A percentile compares a stretch with the other conserved stretches of the same genome.
These are phyloP conservation scores for Suhomyces emberorum DNA, from an alignment of 805 yeast species.

Conservation along the genomic window DNA sequence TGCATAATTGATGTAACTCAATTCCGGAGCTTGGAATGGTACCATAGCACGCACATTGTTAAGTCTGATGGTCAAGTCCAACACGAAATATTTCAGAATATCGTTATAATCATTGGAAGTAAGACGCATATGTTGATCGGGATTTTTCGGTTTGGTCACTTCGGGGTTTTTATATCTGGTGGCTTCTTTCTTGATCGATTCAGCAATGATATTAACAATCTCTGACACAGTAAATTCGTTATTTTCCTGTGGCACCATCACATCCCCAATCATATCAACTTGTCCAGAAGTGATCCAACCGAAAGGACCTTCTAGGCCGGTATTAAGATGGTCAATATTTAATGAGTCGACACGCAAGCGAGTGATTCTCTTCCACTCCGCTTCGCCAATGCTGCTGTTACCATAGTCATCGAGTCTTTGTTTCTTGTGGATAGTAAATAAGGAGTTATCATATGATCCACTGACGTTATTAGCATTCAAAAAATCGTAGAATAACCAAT, in stretches of 20 bases:
- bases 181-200: conserved; percentile 48
- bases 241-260: conserved; percentile 69
- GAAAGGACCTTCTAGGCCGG: conserved; percentile 90
- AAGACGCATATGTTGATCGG: conserved; percentile 28
- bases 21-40: conserved; percentile 81
- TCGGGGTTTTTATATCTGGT: conserved; percentile 38
- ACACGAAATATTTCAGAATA: conserved; percentile 57
- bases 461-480: conserved; percentile 79
- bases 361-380: conserved; percentile 60
- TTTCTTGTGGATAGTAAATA: conserved; percentile 85
- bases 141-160: conserved; percentile 22
- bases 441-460: conserved; percentile 89
- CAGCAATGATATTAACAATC: conserved; percentile 46
- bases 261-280: conserved; percentile 91
- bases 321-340: conserved; percentile 82
- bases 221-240: conserved; percentile 48
- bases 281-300: conserved; percentile 95
- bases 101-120: conserved; percentile 28
- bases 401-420: conserved; percentile 54
- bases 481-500: conserved; percentile 90
- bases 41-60: conserved; percentile 86
- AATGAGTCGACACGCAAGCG: conserved; percentile 82
- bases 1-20: conserved; percentile 90
- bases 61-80: conserved; percentile 76
- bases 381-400: conserved; percentile 9